These are phyloP conservation scores for Orbilia oligospora DNA, from an alignment of 2,329 filamentous ascomycete genomes.

Conservation along the genomic window DNA sequence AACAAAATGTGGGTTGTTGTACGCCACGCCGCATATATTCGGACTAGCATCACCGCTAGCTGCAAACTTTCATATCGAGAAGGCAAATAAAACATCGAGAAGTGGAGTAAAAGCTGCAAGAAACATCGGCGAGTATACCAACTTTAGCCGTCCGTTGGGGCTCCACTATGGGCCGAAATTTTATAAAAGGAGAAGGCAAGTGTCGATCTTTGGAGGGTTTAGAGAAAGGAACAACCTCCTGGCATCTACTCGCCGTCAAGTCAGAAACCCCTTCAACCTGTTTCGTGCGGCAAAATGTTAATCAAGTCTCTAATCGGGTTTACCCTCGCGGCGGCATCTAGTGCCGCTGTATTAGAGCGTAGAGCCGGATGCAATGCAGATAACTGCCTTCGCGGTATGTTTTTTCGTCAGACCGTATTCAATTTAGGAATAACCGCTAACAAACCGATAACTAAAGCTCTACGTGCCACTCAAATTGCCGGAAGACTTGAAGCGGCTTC, in stretches of 20 bases:
- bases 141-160: not conserved
- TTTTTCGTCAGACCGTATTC: no score
- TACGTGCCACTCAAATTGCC: slow-evolving; percentile 21
- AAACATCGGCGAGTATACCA: not conserved
- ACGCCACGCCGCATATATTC: not conserved
- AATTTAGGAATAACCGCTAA: not conserved
- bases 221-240: no score
- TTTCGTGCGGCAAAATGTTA: not conserved
- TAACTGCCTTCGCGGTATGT: slow-evolving; percentile 18
- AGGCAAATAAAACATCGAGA: not conserved
- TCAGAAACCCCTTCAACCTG: no score
- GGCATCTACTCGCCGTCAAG: no score
- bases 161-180: not conserved
- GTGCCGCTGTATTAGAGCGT: not conserved
- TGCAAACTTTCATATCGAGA: not conserved
- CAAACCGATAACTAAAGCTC: not conserved
- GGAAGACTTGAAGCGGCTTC: slow-evolving; percentile 20
- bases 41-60: not conserved
- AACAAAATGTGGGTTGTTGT: not conserved
- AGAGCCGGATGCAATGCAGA: slow-evolving; percentile 27
- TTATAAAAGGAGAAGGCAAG: not conserved
- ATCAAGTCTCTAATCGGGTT: not conserved
- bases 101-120: not conserved
- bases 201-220: not conserved
- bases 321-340: slow-evolving; percentile 1